Evolutionary conservation across 2,329 filamentous ascomycete species (phyloP).

Genomic region (Neofusicoccum parvum): DNA sequence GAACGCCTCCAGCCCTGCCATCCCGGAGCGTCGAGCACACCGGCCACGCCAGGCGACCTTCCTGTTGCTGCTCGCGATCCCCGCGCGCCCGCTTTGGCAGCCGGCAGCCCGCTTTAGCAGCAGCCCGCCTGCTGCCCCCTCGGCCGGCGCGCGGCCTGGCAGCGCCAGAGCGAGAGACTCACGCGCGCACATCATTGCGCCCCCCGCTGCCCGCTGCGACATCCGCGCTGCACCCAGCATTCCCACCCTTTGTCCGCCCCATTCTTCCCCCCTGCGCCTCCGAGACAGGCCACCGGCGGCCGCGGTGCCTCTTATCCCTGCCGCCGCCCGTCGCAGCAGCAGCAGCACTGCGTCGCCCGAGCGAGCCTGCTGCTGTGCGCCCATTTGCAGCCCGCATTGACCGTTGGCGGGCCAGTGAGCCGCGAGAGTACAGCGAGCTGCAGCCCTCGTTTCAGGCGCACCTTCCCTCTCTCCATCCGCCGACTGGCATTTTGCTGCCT

Average conservation of each 20-base stretch:
- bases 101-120: background rate
- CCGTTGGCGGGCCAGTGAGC: constrained; percentile 17
- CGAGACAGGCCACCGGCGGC: background rate
- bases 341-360: background rate
- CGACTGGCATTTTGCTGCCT: constrained; percentile 20
- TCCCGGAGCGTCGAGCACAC: background rate
- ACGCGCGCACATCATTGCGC: background rate
- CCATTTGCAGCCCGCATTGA: constrained; percentile 20
- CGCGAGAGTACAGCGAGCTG: constrained; percentile 17
- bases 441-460: constrained; percentile 22
- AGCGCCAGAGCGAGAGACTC: background rate
- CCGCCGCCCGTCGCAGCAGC: constrained; percentile 5
- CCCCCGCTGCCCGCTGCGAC: background rate
- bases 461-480: constrained; percentile 22
- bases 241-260: constrained; percentile 19
- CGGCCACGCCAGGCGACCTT: background rate
- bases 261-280: constrained; percentile 18
- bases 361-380: constrained; percentile 17
- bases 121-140: background rate
- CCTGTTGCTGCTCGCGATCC: background rate
- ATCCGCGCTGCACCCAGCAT: constrained; percentile 13
- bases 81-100: background rate
- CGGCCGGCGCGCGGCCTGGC: background rate
- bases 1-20: background rate
- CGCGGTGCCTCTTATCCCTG: constrained; percentile 10